Percentiles rank a stretch among this genome's conserved stretches.
These are phyloP conservation scores for Moelleriella libera DNA, from an alignment of 2,329 filamentous ascomycete genomes.

Conservation along the genomic window DNA sequence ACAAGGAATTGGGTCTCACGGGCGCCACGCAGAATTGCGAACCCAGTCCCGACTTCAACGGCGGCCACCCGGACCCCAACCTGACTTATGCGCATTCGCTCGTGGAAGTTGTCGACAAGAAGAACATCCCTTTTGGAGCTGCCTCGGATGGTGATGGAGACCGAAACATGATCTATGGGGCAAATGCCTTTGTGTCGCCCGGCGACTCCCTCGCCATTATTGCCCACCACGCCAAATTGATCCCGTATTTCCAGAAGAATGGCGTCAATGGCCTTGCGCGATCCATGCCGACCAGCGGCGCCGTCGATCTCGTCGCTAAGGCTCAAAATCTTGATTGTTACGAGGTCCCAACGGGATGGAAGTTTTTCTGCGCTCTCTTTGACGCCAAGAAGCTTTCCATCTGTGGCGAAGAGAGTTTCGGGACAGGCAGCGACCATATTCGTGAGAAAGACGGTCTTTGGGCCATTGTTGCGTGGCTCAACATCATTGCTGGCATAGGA, in stretches of 20 bases:
- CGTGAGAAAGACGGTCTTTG: constrained; percentile 98
- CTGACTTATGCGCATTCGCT: constrained; percentile 92
- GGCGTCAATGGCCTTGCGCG: constrained; percentile 90
- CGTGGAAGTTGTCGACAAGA: constrained; percentile 84
- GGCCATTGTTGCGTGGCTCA: constrained; percentile 95
- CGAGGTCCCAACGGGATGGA: constrained; percentile 97
- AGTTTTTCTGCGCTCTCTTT: constrained; percentile 96
- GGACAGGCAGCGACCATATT: constrained; percentile 96
- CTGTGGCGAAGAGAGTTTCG: constrained; percentile 96
- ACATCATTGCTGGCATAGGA: constrained; percentile 92
- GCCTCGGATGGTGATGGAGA: constrained; percentile 95
- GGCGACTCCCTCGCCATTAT: constrained; percentile 97
- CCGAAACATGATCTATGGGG: constrained; percentile 99
- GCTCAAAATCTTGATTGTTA: constrained; percentile 84
- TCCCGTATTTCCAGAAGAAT: constrained; percentile 97
- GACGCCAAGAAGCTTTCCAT: constrained; percentile 94
- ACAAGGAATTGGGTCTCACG: constrained; percentile 78
- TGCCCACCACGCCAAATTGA: constrained; percentile 87
- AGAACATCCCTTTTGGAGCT: constrained; percentile 86
- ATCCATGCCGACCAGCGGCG: constrained; percentile 94
- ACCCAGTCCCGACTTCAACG: constrained; percentile 88
- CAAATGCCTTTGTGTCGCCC: constrained; percentile 89
- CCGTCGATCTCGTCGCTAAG: constrained; percentile 90
- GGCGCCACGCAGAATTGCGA: constrained; percentile 76
- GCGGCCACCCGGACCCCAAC: constrained; percentile 95